Base-by-base conservation (phyloP, 495 filamentous ascomycete species). In the Annulohypoxylon moriforme region DNA sequence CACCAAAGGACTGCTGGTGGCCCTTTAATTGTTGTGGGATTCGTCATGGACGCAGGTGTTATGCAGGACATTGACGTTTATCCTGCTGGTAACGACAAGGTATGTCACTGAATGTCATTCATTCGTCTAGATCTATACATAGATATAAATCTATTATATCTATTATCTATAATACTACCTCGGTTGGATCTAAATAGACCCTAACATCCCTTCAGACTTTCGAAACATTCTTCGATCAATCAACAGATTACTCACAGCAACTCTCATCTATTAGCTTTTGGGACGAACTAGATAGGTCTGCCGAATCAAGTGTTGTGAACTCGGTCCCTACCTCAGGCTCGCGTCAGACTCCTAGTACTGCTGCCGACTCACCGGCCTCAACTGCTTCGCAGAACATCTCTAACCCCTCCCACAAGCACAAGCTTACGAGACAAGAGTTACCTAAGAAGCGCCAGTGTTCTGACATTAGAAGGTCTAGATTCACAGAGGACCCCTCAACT, bases 1-100 rank as follows among this genome's bases (percentile, higher is more conserved):
- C 69, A 68, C 69, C 69, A 64, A 72, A 64, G 33, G 68, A 29
- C 64, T 71, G 53, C 69, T 67, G 65, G 68, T 72, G 63, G 40
- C 74, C 68, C 60, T 71, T 58, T 46, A 73, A 67, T 64, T 78
- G 52, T 57, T 52, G 69, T 70, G 74, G 69, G 68, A 70, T 71
- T 76, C 76, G 76, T 78, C 76, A 78, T 78, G 76, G 76, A 78
- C 75, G 66, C 76, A 78, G 68, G 76, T 78, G 73, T 72, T 71
- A 78, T 78, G 74, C 76, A 78, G 71, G 76, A 78, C 74, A 78
- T 76, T 57, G 76, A 78, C 74, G 74, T 73, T 71, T 76, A 76
- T 70, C 74, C 76, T 62, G 68, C 76, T 61, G 70, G 75, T 71
- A 75, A 71, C 71, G 72, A 71, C 64, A 66, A 69, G 74, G 66